Percentiles rank a stretch among this genome's conserved stretches.
Conservation (phyloP, 2,329 filamentous ascomycete species). For the Xylaria arbuscula region DNA sequence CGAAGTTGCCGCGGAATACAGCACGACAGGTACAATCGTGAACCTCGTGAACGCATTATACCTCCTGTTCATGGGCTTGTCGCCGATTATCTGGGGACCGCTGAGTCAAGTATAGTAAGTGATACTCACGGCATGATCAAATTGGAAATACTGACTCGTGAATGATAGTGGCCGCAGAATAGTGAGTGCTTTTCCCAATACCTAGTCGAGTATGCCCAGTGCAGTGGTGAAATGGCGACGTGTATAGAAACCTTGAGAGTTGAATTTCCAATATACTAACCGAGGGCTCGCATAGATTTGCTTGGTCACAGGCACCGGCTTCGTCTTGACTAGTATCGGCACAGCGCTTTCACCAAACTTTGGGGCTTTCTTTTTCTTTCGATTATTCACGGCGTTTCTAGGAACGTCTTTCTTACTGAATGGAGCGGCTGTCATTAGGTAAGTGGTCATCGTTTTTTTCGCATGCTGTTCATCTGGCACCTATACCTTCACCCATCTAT, state of each 20-base stretch:
- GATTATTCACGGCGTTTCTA: conserved; percentile 78
- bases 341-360: conserved; percentile 79
- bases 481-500: background rate
- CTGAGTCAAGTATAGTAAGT: conserved; percentile 69
- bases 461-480: background rate
- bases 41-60: conserved; percentile 80
- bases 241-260: background rate
- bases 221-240: background rate
- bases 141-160: conserved; percentile 4
- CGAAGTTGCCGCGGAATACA: conserved; percentile 74
- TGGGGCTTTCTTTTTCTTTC: conserved; percentile 77
- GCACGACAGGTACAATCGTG: conserved; percentile 75
- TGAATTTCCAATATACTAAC: conserved; percentile 12
- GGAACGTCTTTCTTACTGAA: conserved; percentile 80
- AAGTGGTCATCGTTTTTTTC: conserved; percentile 18
- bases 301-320: conserved; percentile 69
- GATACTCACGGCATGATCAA: background rate
- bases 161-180: conserved; percentile 59
- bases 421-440: conserved; percentile 75
- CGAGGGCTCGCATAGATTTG: conserved; percentile 59
- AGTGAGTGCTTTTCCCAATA: conserved; percentile 54
- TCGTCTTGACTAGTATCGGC: conserved; percentile 76
- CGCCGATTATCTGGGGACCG: conserved; percentile 77
- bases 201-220: background rate
- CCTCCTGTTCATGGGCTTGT: conserved; percentile 77